Evolutionary conservation across 139 green algal species (phyloP), one percentile per base, ranked within the genome.

Genomic region (Micractinium conductrix): DNA sequence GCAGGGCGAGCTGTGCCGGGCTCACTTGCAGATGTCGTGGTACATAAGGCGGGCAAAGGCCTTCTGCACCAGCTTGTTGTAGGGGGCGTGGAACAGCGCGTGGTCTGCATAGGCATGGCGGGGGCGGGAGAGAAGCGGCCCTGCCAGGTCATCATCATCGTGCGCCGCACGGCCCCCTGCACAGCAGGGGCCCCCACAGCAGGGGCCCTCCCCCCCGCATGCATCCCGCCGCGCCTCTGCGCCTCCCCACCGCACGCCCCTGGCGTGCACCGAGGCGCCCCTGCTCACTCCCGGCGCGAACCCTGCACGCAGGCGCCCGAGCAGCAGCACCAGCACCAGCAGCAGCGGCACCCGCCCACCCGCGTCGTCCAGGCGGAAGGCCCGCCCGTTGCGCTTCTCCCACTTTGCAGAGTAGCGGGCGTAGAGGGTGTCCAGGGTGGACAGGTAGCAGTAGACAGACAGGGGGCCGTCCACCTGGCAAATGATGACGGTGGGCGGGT

Each of bases 11-110:
- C 55, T 44, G 28, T 28, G 38, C 33, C 68, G 28, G 53, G 1
- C 68, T 33, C 73, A 79, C 86, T 63, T 70, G 45, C 12, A 37
- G 2, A 81, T 72, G 83, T 98, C 95, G 33, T 91, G 72, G 72
- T 94, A 89, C 22, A 90, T 75, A 9, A 98, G 81, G 28, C 93
- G 85, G 4, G 90, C 88, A 73, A 95, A 91, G 0, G 89, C 91
- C 86, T 96, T 97, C 37, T 92, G 90, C 75, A 96, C 90, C 40
- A 98, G 86, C 88, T 96, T 96, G 87, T 94, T 91, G 87, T 94
- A 96, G 22, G 95, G 95, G 3, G 91, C 76, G 75, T 98, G 95
- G 60, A 91, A 88, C 19, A 95, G 28, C 72, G 88, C 91, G 70
- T 91, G 91, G 72, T 94, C 83, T 67, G 89, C 84, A 62, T 5